Conservation (phyloP, 192 early-diverging fungal genomes). For the Rhizoclosmatium globosum region DNA sequence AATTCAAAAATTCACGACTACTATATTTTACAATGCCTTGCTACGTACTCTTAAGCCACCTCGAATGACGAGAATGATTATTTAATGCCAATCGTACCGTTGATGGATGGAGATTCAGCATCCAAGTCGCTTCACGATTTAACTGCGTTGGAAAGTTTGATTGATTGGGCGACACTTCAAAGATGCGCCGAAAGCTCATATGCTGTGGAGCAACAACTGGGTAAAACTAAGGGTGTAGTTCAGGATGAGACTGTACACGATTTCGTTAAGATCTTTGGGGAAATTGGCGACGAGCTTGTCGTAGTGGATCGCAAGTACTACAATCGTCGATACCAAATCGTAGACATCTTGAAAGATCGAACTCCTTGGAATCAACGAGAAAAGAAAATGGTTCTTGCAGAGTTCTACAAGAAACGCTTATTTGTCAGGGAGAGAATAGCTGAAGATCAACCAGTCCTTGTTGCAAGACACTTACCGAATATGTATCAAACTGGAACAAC, state of each 20-base stretch:
- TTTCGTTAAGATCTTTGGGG: constrained; percentile 8
- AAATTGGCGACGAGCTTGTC: constrained; percentile 27
- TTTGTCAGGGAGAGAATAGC: constrained; percentile 35
- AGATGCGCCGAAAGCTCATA: not conserved
- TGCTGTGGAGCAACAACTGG: not conserved
- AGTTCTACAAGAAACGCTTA: constrained; percentile 48
- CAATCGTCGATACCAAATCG: constrained; percentile 42
- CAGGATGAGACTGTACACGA: constrained; percentile 3
- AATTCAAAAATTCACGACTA: constrained; percentile 16
- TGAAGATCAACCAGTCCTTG: constrained; percentile 43
- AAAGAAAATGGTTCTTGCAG: constrained; percentile 27
- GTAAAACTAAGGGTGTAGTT: constrained; percentile 4
- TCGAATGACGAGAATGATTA: constrained; percentile 13
- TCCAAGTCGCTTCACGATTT: not conserved
- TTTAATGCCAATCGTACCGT: constrained; percentile 14
- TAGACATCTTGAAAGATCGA: constrained; percentile 30
- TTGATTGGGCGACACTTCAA: constrained; percentile 12
- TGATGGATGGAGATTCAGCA: not conserved
- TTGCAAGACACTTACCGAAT: constrained; percentile 39
- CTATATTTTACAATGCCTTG: constrained; percentile 13
- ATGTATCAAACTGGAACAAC: constrained; percentile 38
- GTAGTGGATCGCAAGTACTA: constrained; percentile 43
- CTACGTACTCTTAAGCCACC: not conserved
- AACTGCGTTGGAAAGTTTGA: not conserved
- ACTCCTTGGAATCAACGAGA: constrained; percentile 33